Evolutionary conservation across 106 monocot genomes (phyloP).

Genomic region (Amphibolis antarctica): DNA sequence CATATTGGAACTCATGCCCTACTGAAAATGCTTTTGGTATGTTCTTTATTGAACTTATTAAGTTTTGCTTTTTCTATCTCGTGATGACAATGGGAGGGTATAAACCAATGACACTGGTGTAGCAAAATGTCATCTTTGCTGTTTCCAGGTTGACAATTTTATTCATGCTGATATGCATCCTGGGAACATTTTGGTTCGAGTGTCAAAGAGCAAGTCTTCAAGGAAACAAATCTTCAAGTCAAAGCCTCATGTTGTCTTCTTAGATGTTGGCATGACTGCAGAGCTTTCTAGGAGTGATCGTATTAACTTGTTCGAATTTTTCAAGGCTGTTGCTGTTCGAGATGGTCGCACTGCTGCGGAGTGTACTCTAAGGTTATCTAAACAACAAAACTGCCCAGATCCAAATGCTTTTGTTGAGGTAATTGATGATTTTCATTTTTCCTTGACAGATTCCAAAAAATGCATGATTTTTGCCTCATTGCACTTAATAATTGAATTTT

Average conservation of each 20-base stretch:
- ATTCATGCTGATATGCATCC: slow-evolving; percentile 81
- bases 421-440: background rate
- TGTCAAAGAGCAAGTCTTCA: slow-evolving; percentile 20
- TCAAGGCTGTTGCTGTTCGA: slow-evolving; percentile 52
- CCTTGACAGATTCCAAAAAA: background rate
- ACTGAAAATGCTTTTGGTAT: slow-evolving; percentile 78
- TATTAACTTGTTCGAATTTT: slow-evolving; percentile 43
- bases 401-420: slow-evolving; percentile 54
- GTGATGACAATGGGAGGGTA: background rate
- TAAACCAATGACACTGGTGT: background rate
- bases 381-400: slow-evolving; percentile 45
- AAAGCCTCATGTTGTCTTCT: slow-evolving; percentile 52
- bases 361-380: slow-evolving; percentile 47
- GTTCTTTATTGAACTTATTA: background rate
- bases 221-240: slow-evolving; percentile 31
- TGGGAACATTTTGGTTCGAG: slow-evolving; percentile 56
- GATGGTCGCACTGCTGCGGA: slow-evolving; percentile 65
- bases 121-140: background rate
- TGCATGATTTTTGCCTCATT: background rate
- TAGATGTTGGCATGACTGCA: slow-evolving; percentile 74
- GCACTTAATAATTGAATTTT: background rate
- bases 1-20: slow-evolving; percentile 80
- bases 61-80: background rate
- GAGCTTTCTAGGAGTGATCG: slow-evolving; percentile 55
- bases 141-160: slow-evolving; percentile 57